Percentiles rank a stretch among this genome's conserved stretches.
Evolutionary conservation across 768 basidiomycete species (phyloP).

Genomic region (Chalciporus sphaerocephalus): DNA sequence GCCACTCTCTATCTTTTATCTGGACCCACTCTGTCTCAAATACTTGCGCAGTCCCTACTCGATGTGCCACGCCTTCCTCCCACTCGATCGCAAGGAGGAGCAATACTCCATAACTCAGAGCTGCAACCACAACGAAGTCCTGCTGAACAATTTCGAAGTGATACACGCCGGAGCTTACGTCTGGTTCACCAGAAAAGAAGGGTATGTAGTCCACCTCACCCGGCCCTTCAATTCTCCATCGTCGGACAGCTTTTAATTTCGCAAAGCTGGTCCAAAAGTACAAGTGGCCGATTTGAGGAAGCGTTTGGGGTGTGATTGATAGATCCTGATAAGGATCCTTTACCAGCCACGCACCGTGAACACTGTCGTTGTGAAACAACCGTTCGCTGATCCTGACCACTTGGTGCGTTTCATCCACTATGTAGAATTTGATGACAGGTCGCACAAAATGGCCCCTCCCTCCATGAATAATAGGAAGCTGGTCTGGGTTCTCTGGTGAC

Average conservation of each 20-base stretch:
- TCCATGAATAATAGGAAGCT: neutral
- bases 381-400: constrained; percentile 2
- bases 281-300: constrained; percentile 3
- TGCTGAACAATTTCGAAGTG: constrained; percentile 3
- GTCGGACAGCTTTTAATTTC: neutral
- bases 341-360: neutral
- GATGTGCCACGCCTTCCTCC: constrained; percentile 13
- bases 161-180: neutral
- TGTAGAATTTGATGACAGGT: constrained; percentile 6
- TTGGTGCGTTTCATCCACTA: constrained; percentile 1
- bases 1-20: constrained; percentile 14
- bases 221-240: neutral
- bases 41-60: neutral
- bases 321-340: neutral
- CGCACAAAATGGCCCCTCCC: neutral
- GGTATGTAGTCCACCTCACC: neutral
- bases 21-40: neutral
- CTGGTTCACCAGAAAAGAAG: neutral
- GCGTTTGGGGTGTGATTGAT: neutral
- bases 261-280: constrained; percentile 16
- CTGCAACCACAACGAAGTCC: constrained; percentile 14
- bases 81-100: constrained; percentile 15
- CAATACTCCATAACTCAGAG: too few species aligned
- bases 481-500: neutral
- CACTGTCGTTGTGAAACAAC: neutral